Evolutionary conservation across 225 moss, liverwort and hornwort genomes (phyloP).

Genomic region (Antitrichia curtipendula): DNA sequence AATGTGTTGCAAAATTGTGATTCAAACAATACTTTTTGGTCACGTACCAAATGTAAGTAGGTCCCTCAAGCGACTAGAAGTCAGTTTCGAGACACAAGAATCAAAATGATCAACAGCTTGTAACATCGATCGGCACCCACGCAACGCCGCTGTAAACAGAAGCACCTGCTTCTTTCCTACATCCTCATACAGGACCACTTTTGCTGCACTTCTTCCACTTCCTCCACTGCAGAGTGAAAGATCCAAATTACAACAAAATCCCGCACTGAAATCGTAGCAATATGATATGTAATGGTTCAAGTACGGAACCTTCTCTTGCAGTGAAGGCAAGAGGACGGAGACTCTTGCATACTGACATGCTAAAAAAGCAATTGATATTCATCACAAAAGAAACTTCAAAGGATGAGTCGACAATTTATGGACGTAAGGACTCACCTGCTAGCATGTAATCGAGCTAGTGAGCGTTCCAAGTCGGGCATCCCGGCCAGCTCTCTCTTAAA

Average conservation of each 20-base stretch:
- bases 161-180: conserved; percentile 85
- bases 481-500: conserved; percentile 61
- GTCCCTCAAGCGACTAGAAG: conserved; percentile 43
- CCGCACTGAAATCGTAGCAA: not conserved
- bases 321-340: not conserved
- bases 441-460: conserved; percentile 68
- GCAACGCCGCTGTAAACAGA: conserved; percentile 62
- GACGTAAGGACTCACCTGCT: conserved; percentile 33
- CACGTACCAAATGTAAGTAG: conserved; percentile 63
- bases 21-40: not conserved
- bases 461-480: conserved; percentile 77
- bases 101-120: conserved; percentile 54
- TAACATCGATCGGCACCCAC: conserved; percentile 74
- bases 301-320: not conserved
- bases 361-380: not conserved
- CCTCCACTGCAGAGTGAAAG: conserved; percentile 48
- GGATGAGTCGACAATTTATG: not conserved
- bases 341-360: not conserved
- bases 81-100: conserved; percentile 29
- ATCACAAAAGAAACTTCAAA: not conserved
- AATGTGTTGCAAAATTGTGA: not conserved
- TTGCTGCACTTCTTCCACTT: conserved; percentile 76
- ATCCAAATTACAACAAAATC: not conserved
- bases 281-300: not conserved
- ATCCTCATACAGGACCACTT: conserved; percentile 92